A percentile compares a stretch with the other conserved stretches of the same genome.
phyloP scores from a whole-genome alignment of 108 stramenopile species.

The Epipyxis sp. region DNA sequence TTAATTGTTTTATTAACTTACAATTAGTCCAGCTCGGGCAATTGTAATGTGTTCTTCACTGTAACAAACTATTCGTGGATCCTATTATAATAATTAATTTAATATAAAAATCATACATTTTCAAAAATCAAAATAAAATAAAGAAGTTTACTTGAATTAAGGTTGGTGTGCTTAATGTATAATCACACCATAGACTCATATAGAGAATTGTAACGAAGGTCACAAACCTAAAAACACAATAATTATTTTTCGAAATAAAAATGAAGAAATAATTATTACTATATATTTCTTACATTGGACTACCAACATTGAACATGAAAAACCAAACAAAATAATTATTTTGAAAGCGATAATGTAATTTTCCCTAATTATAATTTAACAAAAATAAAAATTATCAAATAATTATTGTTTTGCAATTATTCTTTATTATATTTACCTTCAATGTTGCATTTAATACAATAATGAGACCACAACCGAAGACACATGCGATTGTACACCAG shows the following conservation, averaged over 20 bases:
- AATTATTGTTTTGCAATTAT: too few relatives aligned
- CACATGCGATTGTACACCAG: background rate
- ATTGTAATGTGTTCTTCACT: background rate
- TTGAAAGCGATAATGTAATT: constrained; percentile 24
- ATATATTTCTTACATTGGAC: too few relatives aligned
- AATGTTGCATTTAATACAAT: constrained; percentile 16
- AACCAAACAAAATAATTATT: constrained; percentile 22
- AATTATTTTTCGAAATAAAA: too few relatives aligned
- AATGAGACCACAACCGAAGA: constrained; percentile 22
- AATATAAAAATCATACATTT: too few relatives aligned
- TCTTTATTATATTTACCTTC: too few relatives aligned
- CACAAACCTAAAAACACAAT: too few relatives aligned
- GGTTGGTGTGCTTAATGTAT: background rate
- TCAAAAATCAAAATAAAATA: too few relatives aligned
- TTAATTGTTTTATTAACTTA: too few relatives aligned
- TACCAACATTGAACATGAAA: constrained; percentile 23
- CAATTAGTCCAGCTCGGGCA: constrained; percentile 14
- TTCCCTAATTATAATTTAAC: too few relatives aligned
- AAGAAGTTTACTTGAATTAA: too few relatives aligned
- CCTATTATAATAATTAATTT: too few relatives aligned
- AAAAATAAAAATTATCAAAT: constrained; percentile 17
- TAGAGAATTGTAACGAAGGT: constrained; percentile 22
- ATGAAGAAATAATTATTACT: too few relatives aligned
- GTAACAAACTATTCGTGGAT: constrained; percentile 18
- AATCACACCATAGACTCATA: constrained; percentile 22